Evolutionary conservation across 1,284 basidiomycete species (phyloP).

Genomic region (Rhizoctonia solani): DNA sequence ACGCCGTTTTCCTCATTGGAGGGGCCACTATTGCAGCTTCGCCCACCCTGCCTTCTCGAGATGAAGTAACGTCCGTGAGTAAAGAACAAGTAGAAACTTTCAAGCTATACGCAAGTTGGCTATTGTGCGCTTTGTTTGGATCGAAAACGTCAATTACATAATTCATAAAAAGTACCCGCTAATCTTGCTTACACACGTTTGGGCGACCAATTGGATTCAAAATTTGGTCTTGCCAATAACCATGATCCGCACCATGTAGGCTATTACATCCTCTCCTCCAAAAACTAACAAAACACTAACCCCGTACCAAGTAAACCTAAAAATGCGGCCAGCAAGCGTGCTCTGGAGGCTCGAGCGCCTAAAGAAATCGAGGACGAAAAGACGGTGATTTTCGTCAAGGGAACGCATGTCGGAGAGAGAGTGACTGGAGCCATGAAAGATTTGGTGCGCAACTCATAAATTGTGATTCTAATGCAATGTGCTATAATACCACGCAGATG

Average conservation of each 20-base stretch:
- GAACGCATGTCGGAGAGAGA: slow-evolving; percentile 81
- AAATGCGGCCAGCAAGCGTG: slow-evolving; percentile 97
- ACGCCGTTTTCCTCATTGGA: too few relatives aligned
- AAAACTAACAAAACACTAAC: not conserved
- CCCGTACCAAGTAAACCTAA: slow-evolving; percentile 77
- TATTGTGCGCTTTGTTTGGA: too few relatives aligned
- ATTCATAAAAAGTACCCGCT: too few relatives aligned
- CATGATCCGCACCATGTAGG: slow-evolving; percentile 30
- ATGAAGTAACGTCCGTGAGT: too few relatives aligned
- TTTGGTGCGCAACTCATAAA: slow-evolving; percentile 59
- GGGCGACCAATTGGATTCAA: slow-evolving; percentile 20
- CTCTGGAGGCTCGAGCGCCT: slow-evolving; percentile 81
- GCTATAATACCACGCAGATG: slow-evolving; percentile 60
- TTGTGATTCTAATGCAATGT: not conserved
- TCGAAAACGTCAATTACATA: too few relatives aligned
- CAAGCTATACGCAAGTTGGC: too few relatives aligned
- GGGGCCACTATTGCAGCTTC: too few relatives aligned
- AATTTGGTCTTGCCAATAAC: slow-evolving; percentile 18
- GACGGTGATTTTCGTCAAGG: slow-evolving; percentile 87
- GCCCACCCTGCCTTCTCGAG: too few relatives aligned
- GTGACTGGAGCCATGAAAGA: slow-evolving; percentile 86
- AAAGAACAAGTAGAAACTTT: too few relatives aligned
- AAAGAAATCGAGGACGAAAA: slow-evolving; percentile 88
- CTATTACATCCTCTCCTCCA: not conserved
- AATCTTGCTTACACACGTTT: too few relatives aligned